Evolutionary conservation across 73 alveolate species (phyloP).

Genomic region (Tetrahymena thermophila): DNA sequence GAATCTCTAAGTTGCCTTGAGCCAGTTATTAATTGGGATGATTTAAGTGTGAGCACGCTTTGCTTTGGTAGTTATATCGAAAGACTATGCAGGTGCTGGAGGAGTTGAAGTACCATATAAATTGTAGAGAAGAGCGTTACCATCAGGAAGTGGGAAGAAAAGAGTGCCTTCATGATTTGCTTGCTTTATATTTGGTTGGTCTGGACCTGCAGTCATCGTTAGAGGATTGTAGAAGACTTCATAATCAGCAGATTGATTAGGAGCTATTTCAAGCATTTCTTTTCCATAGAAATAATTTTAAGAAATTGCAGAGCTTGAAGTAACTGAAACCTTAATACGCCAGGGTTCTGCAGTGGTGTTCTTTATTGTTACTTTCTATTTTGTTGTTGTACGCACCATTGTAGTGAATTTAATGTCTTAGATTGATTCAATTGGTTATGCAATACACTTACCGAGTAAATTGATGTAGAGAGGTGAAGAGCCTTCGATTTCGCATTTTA

Average conservation of each 20-base stretch:
- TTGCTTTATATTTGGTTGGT: slow-evolving; percentile 65
- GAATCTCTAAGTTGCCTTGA: slow-evolving; percentile 89
- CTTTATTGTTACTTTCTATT: slow-evolving; percentile 82
- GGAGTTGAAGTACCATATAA: slow-evolving; percentile 87
- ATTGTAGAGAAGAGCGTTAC: slow-evolving; percentile 91
- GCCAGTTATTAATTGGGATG: slow-evolving; percentile 93
- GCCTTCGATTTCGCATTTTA: slow-evolving; percentile 92
- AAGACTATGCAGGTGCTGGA: slow-evolving; percentile 78
- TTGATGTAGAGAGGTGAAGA: slow-evolving; percentile 85
- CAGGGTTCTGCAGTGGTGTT: slow-evolving; percentile 92
- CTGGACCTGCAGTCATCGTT: slow-evolving; percentile 89
- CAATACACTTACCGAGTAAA: slow-evolving; percentile 86
- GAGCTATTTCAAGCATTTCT: slow-evolving; percentile 76
- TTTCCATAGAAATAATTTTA: slow-evolving; percentile 86
- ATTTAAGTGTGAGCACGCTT: slow-evolving; percentile 82
- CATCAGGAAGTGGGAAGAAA: slow-evolving; percentile 98
- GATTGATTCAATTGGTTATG: slow-evolving; percentile 78
- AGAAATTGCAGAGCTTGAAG: slow-evolving; percentile 75
- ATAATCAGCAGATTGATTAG: slow-evolving; percentile 84
- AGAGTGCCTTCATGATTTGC: slow-evolving; percentile 86
- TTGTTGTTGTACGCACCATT: slow-evolving; percentile 85
- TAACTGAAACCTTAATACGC: slow-evolving; percentile 90
- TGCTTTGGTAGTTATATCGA: slow-evolving; percentile 75
- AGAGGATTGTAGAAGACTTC: slow-evolving; percentile 87
- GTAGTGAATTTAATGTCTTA: slow-evolving; percentile 89